Percentiles rank a stretch among this genome's conserved stretches.
Conservation (phyloP, 495 filamentous ascomycete species). For the Hypomontagnella monticulosa region DNA sequence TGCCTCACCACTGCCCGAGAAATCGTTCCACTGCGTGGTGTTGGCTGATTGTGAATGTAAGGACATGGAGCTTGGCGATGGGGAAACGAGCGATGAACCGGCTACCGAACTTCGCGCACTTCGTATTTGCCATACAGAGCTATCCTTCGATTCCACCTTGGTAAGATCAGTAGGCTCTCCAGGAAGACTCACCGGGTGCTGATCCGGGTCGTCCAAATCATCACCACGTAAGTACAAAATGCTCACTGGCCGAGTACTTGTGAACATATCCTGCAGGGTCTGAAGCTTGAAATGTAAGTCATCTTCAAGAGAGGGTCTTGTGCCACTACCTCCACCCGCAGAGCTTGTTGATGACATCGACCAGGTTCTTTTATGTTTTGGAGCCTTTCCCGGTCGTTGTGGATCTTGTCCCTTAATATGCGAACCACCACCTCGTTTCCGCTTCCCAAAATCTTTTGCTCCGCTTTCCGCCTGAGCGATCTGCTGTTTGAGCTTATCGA, state of each 20-base stretch:
- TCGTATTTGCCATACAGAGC: conserved; percentile 62
- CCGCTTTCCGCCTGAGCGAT: conserved; percentile 88
- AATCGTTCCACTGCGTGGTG: conserved; percentile 50
- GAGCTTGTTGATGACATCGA: conserved; percentile 91
- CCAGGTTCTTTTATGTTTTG: conserved; percentile 94
- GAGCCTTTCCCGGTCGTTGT: conserved; percentile 75
- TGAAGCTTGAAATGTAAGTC: conserved; percentile 87
- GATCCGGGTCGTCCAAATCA: conserved; percentile 87
- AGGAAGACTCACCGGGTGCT: conserved; percentile 79
- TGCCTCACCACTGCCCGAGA: conserved; percentile 48
- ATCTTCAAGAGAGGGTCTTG: conserved; percentile 78
- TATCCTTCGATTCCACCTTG: conserved; percentile 66
- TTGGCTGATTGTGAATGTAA: conserved; percentile 65
- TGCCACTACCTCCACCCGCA: conserved; percentile 51
- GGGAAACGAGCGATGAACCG: conserved; percentile 74
- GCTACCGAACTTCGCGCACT: conserved; percentile 64
- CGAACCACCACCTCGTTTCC: conserved; percentile 75
- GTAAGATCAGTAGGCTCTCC: conserved; percentile 71
- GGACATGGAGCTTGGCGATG: conserved; percentile 72
- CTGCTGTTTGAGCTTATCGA: conserved; percentile 93
- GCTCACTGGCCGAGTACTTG: conserved; percentile 86
- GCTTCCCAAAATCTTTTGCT: conserved; percentile 86
- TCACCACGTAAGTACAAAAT: conserved; percentile 84
- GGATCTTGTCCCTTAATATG: conserved; percentile 58
- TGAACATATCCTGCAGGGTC: conserved; percentile 94